phyloP scores from a whole-genome alignment of 805 yeast species.

The Hanseniaspora lachancei region DNA sequence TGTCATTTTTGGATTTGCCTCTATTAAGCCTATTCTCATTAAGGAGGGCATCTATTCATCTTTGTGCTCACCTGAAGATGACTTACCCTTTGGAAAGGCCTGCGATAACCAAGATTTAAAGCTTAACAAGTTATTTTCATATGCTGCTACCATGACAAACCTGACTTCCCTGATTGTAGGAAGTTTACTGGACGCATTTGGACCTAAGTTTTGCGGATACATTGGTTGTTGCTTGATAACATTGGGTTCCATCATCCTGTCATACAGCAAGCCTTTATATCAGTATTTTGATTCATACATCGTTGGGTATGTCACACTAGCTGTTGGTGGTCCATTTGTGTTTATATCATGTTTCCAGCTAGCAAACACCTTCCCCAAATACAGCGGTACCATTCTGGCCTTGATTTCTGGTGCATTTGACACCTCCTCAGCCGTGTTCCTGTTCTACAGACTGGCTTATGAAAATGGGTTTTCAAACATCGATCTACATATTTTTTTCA shows the following conservation, averaged over 20 bases:
- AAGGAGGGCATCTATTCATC: constrained; percentile 63
- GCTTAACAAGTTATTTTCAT: constrained; percentile 68
- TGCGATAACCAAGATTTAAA: constrained; percentile 75
- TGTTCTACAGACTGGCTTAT: constrained; percentile 57
- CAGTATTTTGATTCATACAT: constrained; percentile 49
- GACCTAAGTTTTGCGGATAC: constrained; percentile 69
- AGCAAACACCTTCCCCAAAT: constrained; percentile 72
- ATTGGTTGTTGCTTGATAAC: constrained; percentile 53
- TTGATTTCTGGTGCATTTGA: constrained; percentile 88
- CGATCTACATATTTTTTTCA: constrained; percentile 48
- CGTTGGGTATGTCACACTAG: constrained; percentile 59
- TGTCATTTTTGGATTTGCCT: constrained; percentile 90
- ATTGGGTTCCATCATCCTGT: constrained; percentile 35
- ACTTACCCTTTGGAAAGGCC: constrained; percentile 17
- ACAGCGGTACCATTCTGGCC: constrained; percentile 71
- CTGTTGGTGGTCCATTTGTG: constrained; percentile 88
- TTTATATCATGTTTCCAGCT: constrained; percentile 83
- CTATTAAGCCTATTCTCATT: constrained; percentile 71
- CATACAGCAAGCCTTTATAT: neutral
- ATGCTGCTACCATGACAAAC: constrained; percentile 79
- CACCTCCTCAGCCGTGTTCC: constrained; percentile 77
- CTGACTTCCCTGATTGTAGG: constrained; percentile 76
- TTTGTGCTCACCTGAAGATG: constrained; percentile 34
- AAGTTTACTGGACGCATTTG: constrained; percentile 57
- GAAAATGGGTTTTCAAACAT: constrained; percentile 25